Base-by-base conservation (phyloP, 2,329 filamentous ascomycete species). In the Xylariaceae sp. region DNA sequence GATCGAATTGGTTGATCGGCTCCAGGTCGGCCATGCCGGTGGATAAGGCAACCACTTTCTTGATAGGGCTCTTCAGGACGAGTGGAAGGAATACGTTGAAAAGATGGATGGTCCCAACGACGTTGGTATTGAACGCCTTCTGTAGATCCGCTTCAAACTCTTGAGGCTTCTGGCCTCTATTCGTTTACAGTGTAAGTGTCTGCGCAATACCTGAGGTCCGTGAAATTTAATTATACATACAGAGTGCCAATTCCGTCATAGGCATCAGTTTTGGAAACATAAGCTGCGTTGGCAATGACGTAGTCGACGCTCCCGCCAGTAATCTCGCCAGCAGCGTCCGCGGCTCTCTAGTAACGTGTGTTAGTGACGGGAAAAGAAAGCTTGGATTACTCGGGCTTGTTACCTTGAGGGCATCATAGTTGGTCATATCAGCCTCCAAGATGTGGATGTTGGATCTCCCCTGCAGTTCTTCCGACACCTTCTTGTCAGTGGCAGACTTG, bases 1-100 rank as follows among this genome's bases (percentile, higher is more conserved):
- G n/a, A n/a, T n/a, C n/a, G n/a, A n/a, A n/a, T n/a, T n/a, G n/a
- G n/a, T n/a, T n/a, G n/a, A n/a, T n/a, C n/a, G n/a, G n/a, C 23
- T 24, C n/a, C 6, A 12, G 4, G 6, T 7, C n/a, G n/a, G n/a
- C n/a, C n/a, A n/a, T n/a, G n/a, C n/a, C n/a, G n/a, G n/a, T n/a
- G n/a, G n/a, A n/a, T n/a, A n/a, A n/a, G n/a, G n/a, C n/a, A n/a
- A n/a, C n/a, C n/a, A n/a, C n/a, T n/a, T n/a, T n/a, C n/a, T n/a
- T n/a, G n/a, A n/a, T n/a, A n/a, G n/a, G n/a, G 4, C 84, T 78
- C 41, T 81, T 78, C 1, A 75, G 69, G 28, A 88, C 70, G 0
- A 86, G 74, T 0, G 85, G 83, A 1, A 82, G 41, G 65, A 83
- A 85, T 1, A 78, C 62, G 61, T 82, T 81, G 68, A 82, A 78